Percentiles rank a stretch among this genome's conserved stretches.
phyloP scores from a whole-genome alignment of 768 basidiomycete species.

The Arthromyces matolae region DNA sequence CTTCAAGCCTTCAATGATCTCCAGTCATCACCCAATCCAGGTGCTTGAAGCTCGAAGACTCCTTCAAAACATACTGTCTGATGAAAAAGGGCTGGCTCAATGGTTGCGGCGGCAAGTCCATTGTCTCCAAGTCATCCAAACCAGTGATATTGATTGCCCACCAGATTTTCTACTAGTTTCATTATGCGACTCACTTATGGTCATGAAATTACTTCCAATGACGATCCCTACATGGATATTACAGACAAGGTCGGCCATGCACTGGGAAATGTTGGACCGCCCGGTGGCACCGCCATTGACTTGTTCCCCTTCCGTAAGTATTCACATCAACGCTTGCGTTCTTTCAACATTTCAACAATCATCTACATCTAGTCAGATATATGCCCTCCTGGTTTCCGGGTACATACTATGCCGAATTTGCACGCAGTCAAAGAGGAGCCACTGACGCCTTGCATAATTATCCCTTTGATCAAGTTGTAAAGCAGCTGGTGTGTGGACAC shows the following conservation, averaged over 20 bases:
- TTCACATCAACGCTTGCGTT: not conserved
- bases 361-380: conserved; percentile 23
- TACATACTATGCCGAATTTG: conserved; percentile 17
- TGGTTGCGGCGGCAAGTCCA: not conserved
- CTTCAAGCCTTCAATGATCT: not conserved
- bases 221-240: conserved; percentile 34
- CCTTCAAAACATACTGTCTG: not conserved
- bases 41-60: not conserved
- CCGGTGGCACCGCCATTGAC: conserved; percentile 11
- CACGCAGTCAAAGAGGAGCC: conserved; percentile 7
- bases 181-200: conserved; percentile 29
- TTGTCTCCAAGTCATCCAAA: conserved; percentile 2
- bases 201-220: conserved; percentile 23
- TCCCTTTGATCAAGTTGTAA: conserved; percentile 29
- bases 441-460: conserved; percentile 24
- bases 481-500: conserved; percentile 27
- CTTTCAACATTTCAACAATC: not conserved
- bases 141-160: not conserved
- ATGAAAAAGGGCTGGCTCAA: not conserved
- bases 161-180: conserved; percentile 9
- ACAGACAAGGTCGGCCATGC: conserved; percentile 28
- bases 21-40: not conserved
- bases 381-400: conserved; percentile 34
- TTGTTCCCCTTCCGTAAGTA: conserved; percentile 23
- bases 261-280: conserved; percentile 19